A percentile compares a stretch with the other conserved stretches of the same genome.
Evolutionary conservation across 768 basidiomycete species (phyloP).

Genomic region (Lentinula edodes): DNA sequence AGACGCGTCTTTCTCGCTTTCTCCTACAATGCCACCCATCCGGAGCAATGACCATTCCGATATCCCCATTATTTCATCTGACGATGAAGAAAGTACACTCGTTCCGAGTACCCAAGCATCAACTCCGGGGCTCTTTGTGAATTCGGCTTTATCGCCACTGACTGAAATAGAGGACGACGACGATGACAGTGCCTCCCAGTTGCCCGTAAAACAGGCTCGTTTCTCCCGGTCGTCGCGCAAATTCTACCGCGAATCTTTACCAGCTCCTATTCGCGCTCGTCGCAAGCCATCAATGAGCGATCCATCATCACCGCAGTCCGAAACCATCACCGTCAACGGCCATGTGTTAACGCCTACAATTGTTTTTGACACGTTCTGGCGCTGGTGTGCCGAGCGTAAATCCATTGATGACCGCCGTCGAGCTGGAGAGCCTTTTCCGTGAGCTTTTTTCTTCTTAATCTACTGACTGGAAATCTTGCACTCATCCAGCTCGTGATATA

Average conservation of each 20-base stretch:
- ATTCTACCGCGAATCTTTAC: not conserved
- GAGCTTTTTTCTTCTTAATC: conserved; percentile 18
- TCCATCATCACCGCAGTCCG: not conserved
- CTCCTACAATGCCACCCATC: not conserved
- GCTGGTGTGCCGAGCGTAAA: conserved; percentile 52
- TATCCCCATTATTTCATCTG: not conserved
- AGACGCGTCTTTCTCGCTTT: not conserved
- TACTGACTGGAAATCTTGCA: conserved; percentile 6
- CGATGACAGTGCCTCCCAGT: not conserved
- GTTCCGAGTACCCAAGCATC: not conserved
- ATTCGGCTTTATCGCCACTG: not conserved
- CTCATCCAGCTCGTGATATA: conserved; percentile 11
- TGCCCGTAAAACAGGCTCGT: not conserved
- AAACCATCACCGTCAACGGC: conserved; percentile 29
- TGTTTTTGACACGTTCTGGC: conserved; percentile 59
- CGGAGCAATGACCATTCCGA: not conserved
- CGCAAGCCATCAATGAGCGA: not conserved
- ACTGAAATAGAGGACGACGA: not conserved
- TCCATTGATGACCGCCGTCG: conserved; percentile 51
- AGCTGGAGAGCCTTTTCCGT: conserved; percentile 46
- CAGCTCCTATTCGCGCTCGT: too few relatives aligned
- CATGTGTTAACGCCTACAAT: conserved; percentile 37
- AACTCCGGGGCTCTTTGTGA: not conserved
- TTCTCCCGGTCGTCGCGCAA: not conserved
- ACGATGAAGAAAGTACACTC: not conserved